A percentile compares a stretch with the other conserved stretches of the same genome.
Conservation (phyloP, 805 yeast genomes). For the Candida manassasensis region DNA sequence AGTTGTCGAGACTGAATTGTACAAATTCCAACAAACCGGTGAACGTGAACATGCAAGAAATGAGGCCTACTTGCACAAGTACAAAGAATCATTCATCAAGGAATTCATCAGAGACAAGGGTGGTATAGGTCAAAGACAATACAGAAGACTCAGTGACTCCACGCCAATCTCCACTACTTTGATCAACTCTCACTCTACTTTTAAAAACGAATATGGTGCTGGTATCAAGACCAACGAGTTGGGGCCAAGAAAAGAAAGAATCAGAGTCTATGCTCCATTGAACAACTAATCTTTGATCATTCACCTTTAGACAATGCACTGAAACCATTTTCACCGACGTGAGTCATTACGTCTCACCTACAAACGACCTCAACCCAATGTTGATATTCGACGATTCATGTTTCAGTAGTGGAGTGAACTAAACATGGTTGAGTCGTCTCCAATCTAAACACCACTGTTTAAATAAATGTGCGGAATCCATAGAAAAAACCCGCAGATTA, state of each 20-base stretch:
- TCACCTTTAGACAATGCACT: no score
- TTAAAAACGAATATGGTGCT: slow-evolving; percentile 38
- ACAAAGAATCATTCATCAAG: slow-evolving; percentile 39
- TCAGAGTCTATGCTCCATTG: slow-evolving; percentile 36
- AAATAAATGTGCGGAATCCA: no score
- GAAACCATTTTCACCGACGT: no score
- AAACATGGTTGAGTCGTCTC: no score
- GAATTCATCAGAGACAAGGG: slow-evolving; percentile 41
- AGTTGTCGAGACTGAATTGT: slow-evolving; percentile 32
- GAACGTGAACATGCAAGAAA: slow-evolving; percentile 32
- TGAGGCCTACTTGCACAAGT: slow-evolving; percentile 33
- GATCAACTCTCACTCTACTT: slow-evolving; percentile 39
- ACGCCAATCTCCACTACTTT: slow-evolving; percentile 26
- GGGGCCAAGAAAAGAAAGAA: slow-evolving; percentile 43
- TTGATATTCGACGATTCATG: no score
- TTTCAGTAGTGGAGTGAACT: no score
- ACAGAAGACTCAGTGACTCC: slow-evolving; percentile 29
- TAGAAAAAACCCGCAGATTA: no score
- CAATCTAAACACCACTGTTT: no score
- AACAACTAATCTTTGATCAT: no score
- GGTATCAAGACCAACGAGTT: slow-evolving; percentile 39
- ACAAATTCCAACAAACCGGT: slow-evolving; percentile 25
- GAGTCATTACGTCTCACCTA: no score
- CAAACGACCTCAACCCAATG: no score
- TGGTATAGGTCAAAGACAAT: slow-evolving; percentile 41